Evolutionary conservation across 1,139 yeast species (phyloP), one percentile per base, ranked within the genome.

Genomic region (Yamadazyma sp.): DNA sequence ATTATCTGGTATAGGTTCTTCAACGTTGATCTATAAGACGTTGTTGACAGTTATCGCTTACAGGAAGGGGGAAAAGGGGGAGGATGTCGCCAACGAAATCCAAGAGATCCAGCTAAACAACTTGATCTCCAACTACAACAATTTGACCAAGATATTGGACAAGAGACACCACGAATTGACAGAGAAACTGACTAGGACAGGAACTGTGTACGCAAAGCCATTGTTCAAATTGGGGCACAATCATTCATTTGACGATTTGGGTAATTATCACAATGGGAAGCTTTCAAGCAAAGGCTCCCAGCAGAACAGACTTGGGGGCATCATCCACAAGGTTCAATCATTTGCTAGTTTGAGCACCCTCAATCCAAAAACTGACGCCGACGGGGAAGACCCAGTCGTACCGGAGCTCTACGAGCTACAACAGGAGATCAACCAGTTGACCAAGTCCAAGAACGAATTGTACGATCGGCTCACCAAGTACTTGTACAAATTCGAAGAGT

Each of bases 1-100:
- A 1, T 62, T 87, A 29, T 81, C 89, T 2, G 95, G 94, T 0
- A 67, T 86, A 33, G 92, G 92, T 2, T 81, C 89, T 9, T 77
- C 81, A 12, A 73, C 89, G n/a, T 81, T 88, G 0, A 81, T 85
- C 0, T 65, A 62, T 44, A 55, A 38, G 17, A 20, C 28, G 5
- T 18, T 32, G 3, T 9, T 17, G 7, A 16, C 23, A 5, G 16
- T 16, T 20, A 20, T 20, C 5, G 22, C 22, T 20, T 20, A 20
- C 22, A 20, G 22, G 22, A 20, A 20, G 8, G 22, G 22, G 11
- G 8, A 16, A 11, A 20, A 23, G 12, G 25, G 14, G 8, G 12
- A 16, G 5, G 17, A 10, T 4, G 15, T 15, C 9, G 12, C 15
- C 9, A n/a, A 20, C 9, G 32, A 33, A 5, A 22, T 38, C 11